Evolutionary conservation across 2,329 filamentous ascomycete species (phyloP).

Genomic region (Fusarium napiforme): DNA sequence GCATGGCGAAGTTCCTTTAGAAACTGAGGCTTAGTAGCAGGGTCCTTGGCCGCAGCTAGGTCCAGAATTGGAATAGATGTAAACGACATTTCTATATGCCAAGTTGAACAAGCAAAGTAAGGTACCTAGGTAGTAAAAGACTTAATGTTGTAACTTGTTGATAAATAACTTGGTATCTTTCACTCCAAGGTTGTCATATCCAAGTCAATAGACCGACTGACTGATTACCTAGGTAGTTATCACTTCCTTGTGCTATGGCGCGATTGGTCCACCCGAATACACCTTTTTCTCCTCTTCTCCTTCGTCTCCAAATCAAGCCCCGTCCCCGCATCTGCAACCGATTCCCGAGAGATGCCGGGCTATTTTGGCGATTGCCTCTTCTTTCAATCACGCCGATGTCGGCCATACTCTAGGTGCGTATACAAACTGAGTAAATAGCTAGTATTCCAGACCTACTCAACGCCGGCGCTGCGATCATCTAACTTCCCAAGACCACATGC

Average conservation of each 20-base stretch:
- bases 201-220: not conserved
- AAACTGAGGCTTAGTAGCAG: slow-evolving; percentile 76
- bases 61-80: slow-evolving; percentile 81
- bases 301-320: slow-evolving; percentile 12
- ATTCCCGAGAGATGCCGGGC: slow-evolving; percentile 23
- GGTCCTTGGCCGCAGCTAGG: slow-evolving; percentile 71
- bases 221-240: slow-evolving; percentile 17
- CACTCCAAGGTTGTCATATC: slow-evolving; percentile 11
- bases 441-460: slow-evolving; percentile 32
- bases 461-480: slow-evolving; percentile 29
- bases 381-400: slow-evolving; percentile 24
- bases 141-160: slow-evolving; percentile 14
- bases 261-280: slow-evolving; percentile 48
- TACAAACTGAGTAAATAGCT: slow-evolving; percentile 11
- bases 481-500: slow-evolving; percentile 9
- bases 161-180: slow-evolving; percentile 39
- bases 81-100: slow-evolving; percentile 68
- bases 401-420: slow-evolving; percentile 8
- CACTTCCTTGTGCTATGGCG: slow-evolving; percentile 48
- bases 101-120: not conserved
- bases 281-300: slow-evolving; percentile 27
- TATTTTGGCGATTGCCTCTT: slow-evolving; percentile 31
- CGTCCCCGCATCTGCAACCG: slow-evolving; percentile 31
- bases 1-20: slow-evolving; percentile 77
- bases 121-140: not conserved